Evolutionary conservation across 345 rosid genomes (phyloP).

Genomic region (Schrenkiella parvula): DNA sequence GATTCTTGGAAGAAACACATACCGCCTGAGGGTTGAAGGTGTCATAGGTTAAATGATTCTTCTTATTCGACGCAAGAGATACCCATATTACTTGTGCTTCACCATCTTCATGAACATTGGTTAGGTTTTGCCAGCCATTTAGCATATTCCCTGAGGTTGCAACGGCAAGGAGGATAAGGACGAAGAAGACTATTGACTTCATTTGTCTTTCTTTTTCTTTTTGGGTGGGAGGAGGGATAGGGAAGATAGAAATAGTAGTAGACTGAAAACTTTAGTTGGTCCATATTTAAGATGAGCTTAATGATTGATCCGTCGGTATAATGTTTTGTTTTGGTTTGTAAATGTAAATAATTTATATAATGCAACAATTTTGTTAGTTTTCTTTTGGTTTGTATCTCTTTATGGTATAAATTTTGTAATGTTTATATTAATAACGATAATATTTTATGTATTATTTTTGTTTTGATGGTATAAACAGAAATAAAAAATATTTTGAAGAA

Average conservation of each 20-base stretch:
- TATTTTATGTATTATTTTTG: too few relatives aligned
- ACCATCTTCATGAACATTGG: not conserved
- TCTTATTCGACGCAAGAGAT: not conserved
- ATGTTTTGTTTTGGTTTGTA: too few relatives aligned
- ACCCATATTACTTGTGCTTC: not conserved
- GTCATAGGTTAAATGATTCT: too few relatives aligned
- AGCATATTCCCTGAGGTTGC: not conserved
- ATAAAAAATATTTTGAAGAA: too few relatives aligned
- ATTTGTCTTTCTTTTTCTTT: not conserved
- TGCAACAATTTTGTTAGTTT: too few relatives aligned
- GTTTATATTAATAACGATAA: too few relatives aligned
- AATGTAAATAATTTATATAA: too few relatives aligned
- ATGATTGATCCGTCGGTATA: too few relatives aligned
- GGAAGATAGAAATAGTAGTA: not conserved
- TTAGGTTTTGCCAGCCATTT: slow-evolving; percentile 1
- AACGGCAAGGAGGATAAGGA: not conserved
- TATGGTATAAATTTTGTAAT: too few relatives aligned
- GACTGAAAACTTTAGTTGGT: not conserved
- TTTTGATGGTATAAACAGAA: too few relatives aligned
- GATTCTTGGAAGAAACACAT: not conserved
- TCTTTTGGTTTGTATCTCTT: too few relatives aligned
- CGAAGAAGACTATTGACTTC: slow-evolving; percentile 11
- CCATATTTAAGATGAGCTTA: not conserved
- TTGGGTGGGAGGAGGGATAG: not conserved
- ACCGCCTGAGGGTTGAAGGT: not conserved